Conservation (phyloP, 352 stramenopile species). For the Phytopythium aichiense region DNA sequence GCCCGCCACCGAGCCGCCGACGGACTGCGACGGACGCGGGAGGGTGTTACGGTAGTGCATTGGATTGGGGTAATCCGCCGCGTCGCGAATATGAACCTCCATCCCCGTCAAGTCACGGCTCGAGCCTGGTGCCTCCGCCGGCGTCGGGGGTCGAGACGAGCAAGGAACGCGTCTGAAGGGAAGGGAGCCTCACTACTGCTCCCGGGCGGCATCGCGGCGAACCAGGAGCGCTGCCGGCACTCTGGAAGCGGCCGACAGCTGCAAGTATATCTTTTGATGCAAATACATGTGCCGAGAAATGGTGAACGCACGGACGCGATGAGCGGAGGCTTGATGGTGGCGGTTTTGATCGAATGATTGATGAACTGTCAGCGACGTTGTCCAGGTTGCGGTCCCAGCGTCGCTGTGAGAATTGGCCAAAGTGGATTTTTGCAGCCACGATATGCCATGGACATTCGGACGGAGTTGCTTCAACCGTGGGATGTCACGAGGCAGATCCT, state of each 20-base stretch:
- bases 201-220: not conserved
- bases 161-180: not conserved
- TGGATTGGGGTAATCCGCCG: not conserved
- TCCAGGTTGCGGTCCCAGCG: too few species aligned
- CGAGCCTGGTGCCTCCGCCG: not conserved
- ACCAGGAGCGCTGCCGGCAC: not conserved
- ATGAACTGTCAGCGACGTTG: too few species aligned
- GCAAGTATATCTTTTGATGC: not conserved
- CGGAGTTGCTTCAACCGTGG: not conserved
- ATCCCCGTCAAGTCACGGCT: not conserved
- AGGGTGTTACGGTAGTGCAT: not conserved
- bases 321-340: not conserved
- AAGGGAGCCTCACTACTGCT: not conserved
- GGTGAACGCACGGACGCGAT: not conserved
- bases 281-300: slow-evolving; percentile 1
- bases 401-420: too few species aligned
- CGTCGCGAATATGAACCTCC: slow-evolving; percentile 8
- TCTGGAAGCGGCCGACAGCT: not conserved
- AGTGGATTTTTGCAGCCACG: too few species aligned
- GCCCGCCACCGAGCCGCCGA: not conserved
- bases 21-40: slow-evolving; percentile 5
- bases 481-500: not conserved
- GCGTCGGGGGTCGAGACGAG: not conserved
- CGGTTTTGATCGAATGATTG: too few species aligned
- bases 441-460: not conserved